Conservation (phyloP, 805 yeast species). For the Saturnispora halmiae region DNA sequence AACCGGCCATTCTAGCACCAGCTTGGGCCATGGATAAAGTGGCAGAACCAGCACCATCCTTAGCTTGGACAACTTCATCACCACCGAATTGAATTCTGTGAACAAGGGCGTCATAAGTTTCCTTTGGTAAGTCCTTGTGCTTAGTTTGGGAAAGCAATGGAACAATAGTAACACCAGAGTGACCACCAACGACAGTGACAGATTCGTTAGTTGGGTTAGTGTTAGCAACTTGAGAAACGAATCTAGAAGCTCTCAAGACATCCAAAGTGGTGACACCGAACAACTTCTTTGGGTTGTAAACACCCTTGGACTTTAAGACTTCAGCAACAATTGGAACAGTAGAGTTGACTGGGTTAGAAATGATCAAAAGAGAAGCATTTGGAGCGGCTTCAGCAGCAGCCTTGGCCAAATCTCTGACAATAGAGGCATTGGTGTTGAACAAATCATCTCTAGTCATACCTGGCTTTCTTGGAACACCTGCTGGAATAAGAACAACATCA, state of each 20-base stretch:
- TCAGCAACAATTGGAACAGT: conserved; percentile 55
- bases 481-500: conserved; percentile 48
- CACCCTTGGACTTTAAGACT: conserved; percentile 43
- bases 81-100: conserved; percentile 84
- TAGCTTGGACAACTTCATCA: conserved; percentile 93
- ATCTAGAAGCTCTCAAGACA: conserved; percentile 47
- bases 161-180: conserved; percentile 48
- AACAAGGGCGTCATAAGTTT: conserved; percentile 44
- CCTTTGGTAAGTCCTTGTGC: conserved; percentile 25
- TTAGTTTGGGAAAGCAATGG: conserved; percentile 36
- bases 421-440: conserved; percentile 50
- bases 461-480: conserved; percentile 59
- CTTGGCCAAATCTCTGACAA: conserved; percentile 41
- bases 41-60: conserved; percentile 91
- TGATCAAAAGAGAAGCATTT: conserved; percentile 44
- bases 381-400: conserved; percentile 43
- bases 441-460: conserved; percentile 60
- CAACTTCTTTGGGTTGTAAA: conserved; percentile 42
- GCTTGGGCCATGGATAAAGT: conserved; percentile 93
- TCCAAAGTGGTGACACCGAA: conserved; percentile 56
- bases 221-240: conserved; percentile 30
- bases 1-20: conserved; percentile 65
- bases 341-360: conserved; percentile 54
- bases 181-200: conserved; percentile 47
- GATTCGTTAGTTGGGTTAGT: conserved; percentile 22